phyloP scores from a whole-genome alignment of 2,329 filamentous ascomycete genomes.

The Coniochaeta sp. region DNA sequence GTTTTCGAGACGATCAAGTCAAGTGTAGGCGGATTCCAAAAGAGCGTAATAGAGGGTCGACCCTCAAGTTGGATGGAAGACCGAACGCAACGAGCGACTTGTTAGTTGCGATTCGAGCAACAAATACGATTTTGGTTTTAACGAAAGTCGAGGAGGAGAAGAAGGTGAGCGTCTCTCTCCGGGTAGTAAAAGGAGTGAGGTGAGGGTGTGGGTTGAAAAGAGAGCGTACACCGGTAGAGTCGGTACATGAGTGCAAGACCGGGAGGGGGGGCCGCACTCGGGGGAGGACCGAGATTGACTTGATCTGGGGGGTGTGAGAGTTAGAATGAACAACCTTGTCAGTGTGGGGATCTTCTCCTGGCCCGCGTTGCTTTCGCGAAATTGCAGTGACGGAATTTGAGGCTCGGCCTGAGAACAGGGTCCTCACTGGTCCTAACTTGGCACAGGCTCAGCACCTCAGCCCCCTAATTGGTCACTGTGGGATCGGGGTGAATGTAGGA shows the following conservation, averaged over 20 bases:
- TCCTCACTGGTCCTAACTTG: background rate
- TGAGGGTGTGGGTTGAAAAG: constrained; percentile 4
- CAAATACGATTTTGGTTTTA: background rate
- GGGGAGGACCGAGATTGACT: background rate
- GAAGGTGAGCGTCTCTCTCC: constrained; percentile 7
- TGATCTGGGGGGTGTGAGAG: background rate
- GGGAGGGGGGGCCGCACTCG: constrained; percentile 8
- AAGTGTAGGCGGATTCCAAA: constrained; percentile 28
- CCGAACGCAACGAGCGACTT: constrained; percentile 4
- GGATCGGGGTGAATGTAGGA: background rate
- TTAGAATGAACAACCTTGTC: background rate
- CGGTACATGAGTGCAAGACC: background rate
- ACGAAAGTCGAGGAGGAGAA: background rate
- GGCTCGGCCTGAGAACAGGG: background rate
- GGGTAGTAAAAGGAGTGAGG: background rate
- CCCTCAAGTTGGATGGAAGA: constrained; percentile 45
- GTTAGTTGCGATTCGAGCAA: constrained; percentile 2
- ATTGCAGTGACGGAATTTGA: background rate
- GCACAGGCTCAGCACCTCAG: background rate
- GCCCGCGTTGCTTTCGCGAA: background rate
- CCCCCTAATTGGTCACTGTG: background rate
- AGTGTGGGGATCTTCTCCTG: background rate
- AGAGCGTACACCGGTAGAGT: background rate
- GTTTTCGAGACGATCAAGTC: constrained; percentile 4
- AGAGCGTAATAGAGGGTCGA: constrained; percentile 47